Base-by-base conservation (phyloP, 2,329 filamentous ascomycete genomes). In the Penicillium sp. region DNA sequence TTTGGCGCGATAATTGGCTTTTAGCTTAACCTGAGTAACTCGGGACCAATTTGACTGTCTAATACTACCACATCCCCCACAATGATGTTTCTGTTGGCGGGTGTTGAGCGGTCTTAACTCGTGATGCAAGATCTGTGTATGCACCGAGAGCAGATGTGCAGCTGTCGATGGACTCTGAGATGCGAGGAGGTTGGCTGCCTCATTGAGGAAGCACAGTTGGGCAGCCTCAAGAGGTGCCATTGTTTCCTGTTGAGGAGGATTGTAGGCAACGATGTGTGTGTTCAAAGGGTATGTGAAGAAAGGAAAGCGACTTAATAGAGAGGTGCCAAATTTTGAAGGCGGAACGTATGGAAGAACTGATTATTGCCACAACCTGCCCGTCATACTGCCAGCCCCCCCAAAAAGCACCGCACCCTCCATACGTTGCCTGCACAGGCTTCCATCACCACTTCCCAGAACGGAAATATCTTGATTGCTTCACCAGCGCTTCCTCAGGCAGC, bases 21-120 rank as follows among this genome's bases (percentile, higher is more conserved):
- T 55, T 8, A 41, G 54, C 25, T 66, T 68, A 48, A 74, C 63
- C 15, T 69, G 63, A 28, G 69, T 68, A 15, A 63, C 66, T 55
- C 68, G 73, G 17, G 74, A 75, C 47, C 62, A 68, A 47, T 70
- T 69, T 14, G 70, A 63, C 8, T 70, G 63, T 62, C 78, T 68
- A 55, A 74, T 61, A 58, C 63, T 75, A 55, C 79, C 78, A 68
- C 79, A 81, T 11, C 74, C 73, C 39, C 69, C 70, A 63, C 79
- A 81, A 47, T 70, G 70, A 31, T 68, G 62, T 55, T 71, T 72
- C 25, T 73, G 68, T 28, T 76, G 74, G 5, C 64, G 69, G 48
- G 58, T 55, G 45, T 70, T 74, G 22, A 78, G 60, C 14, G 71
- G 55, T 55, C 71, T 78, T 10, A 60, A 69, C 39, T 76, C 69